Conservation (phyloP, 2,329 filamentous ascomycete species). For the Geosmithia putterillii region DNA sequence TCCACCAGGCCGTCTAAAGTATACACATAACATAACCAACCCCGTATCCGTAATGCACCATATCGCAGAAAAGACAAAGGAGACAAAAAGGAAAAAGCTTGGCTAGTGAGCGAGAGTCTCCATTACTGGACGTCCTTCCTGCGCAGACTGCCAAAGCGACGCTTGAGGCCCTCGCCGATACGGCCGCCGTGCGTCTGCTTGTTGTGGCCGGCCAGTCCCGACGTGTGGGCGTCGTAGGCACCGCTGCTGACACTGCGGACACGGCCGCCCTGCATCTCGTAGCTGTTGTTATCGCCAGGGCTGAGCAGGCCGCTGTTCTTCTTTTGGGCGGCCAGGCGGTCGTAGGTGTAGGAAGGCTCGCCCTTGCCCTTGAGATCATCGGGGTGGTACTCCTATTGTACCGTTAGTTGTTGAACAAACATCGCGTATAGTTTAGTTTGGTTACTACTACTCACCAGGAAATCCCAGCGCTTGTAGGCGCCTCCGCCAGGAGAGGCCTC, state of each 20-base stretch:
- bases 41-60: no score
- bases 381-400: constrained; percentile 49
- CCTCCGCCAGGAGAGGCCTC: constrained; percentile 56
- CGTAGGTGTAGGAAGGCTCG: constrained; percentile 61
- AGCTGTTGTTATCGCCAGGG: constrained; percentile 11
- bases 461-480: constrained; percentile 67
- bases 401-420: constrained; percentile 14
- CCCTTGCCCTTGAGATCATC: constrained; percentile 76
- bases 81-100: background rate
- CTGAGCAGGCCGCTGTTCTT: constrained; percentile 28
- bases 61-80: background rate
- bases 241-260: constrained; percentile 32
- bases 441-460: constrained; percentile 44
- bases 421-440: background rate
- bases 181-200: constrained; percentile 24
- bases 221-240: constrained; percentile 9
- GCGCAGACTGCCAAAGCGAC: constrained; percentile 39
- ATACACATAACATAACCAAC: no score
- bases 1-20: no score
- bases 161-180: constrained; percentile 38
- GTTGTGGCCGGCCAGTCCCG: constrained; percentile 9
- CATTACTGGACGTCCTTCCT: constrained; percentile 19
- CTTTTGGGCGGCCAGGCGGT: constrained; percentile 49
- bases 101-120: background rate
- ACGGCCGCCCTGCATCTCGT: constrained; percentile 36